phyloP scores from a whole-genome alignment of 805 yeast genomes.

The Kuraishia hungarica region DNA sequence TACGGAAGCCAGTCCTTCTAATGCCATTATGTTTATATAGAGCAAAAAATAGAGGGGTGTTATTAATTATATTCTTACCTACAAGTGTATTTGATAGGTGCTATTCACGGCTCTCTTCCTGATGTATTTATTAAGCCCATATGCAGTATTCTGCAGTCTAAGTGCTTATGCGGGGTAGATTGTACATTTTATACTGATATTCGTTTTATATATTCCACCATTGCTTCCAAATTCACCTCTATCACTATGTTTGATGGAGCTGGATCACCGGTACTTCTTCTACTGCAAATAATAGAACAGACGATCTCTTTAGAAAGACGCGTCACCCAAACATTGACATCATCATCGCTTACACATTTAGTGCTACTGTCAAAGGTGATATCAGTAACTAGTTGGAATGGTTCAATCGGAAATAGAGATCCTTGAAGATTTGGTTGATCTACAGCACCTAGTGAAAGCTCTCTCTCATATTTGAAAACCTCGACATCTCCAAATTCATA shows the following conservation, averaged over 20 bases:
- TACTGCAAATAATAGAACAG: neutral
- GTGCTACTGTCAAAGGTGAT: neutral
- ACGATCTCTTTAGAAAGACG: neutral
- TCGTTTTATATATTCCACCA: neutral
- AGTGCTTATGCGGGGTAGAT: no score
- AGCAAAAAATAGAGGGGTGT: no score
- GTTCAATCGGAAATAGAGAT: neutral
- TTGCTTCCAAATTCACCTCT: neutral
- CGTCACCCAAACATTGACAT: neutral
- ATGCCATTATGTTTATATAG: no score
- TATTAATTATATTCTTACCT: no score
- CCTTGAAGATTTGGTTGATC: neutral
- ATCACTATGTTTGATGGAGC: neutral
- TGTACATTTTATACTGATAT: neutral
- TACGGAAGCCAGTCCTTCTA: no score
- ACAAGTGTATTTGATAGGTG: no score
- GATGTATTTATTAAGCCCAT: no score
- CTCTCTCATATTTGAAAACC: neutral
- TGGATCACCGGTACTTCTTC: neutral
- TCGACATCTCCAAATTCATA: conserved; percentile 13
- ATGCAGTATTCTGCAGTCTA: no score
- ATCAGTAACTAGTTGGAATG: neutral
- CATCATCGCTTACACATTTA: neutral
- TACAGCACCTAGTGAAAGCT: neutral
- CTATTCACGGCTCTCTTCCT: no score